Base-by-base conservation (phyloP, 192 early-diverging fungal genomes). In the Coemansia sp. region DNA sequence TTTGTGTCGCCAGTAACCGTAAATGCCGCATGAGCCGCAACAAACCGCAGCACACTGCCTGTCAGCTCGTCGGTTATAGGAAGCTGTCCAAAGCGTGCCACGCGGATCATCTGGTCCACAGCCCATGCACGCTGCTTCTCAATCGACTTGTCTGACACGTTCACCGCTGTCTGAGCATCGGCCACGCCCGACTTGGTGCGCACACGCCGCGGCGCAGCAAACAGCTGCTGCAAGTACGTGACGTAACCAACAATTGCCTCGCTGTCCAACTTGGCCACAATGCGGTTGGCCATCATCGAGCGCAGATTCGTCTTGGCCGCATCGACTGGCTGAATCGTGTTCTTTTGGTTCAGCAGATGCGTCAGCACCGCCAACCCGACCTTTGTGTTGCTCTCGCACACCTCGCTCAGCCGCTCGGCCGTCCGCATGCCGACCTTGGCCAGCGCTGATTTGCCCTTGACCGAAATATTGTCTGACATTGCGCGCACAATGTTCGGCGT, bases 391-490 rank as follows among this genome's bases (percentile, higher is more conserved):
- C 81, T 79, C 57, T 86, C 74, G 14, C 88, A 86, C 38, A 86
- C 76, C 40, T 79, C 80, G n/a, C 68, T 42, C 17, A 81, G 78
- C 38, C 56, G 51, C 55, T 75, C 74, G n/a, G 64, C 65, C 22
- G 67, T 48, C 34, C 67, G 78, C 60, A 63, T 26, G 28, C 94
- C 91, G 25, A 87, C 87, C 71, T 93, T 93, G 84, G 87, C 85
- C 62, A 98, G 80, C 65, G 86, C 88, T 38, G 71, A 64, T 46
- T 87, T 89, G 42, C 88, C 83, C 28, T 88, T 81, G 50, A 83
- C 83, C n/a, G 87, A 83, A 28, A 94, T 78, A 77, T 92, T 91
- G 75, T 95, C 93, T 34, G 94, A 91, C 60, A 98, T 83, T 21
- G 85, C 86, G 17, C 91, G 88, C 83, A 97, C 87, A 49, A 97